Evolutionary conservation across 2,329 filamentous ascomycete genomes (phyloP).

Genomic region (Fulvia fulva): DNA sequence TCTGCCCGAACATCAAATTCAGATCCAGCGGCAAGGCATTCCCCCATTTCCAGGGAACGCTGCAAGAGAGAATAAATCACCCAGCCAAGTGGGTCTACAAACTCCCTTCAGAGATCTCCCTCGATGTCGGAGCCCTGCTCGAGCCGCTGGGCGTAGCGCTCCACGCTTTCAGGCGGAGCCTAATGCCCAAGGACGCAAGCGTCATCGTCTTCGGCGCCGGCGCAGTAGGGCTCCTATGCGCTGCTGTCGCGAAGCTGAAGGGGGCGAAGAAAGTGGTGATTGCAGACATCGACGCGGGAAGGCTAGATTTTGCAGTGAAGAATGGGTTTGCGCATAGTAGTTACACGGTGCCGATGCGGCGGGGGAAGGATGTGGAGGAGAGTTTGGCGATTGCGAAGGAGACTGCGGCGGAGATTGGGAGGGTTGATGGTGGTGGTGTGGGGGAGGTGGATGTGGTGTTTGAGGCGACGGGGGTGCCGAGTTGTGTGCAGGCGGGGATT

Average conservation of each 20-base stretch:
- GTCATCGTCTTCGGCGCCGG: conserved; percentile 60
- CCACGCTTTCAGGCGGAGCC: conserved; percentile 55
- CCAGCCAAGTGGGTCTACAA: conserved; percentile 58
- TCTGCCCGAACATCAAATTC: conserved; percentile 57
- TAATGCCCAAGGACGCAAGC: conserved; percentile 43
- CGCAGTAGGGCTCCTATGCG: conserved; percentile 57
- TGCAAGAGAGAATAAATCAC: conserved; percentile 60
- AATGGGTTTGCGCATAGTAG: conserved; percentile 47
- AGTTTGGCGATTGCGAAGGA: conserved; percentile 49
- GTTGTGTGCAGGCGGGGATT: conserved; percentile 70
- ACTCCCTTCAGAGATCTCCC: conserved; percentile 50
- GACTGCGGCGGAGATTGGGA: conserved; percentile 42
- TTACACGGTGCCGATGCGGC: conserved; percentile 45
- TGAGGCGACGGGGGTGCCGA: conserved; percentile 73
- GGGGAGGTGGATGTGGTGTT: conserved; percentile 66
- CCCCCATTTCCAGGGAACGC: conserved; percentile 61
- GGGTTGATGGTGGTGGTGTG: conserved; percentile 34
- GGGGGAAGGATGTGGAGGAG: conserved; percentile 52
- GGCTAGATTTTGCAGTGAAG: conserved; percentile 53
- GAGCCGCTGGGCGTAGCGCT: conserved; percentile 60
- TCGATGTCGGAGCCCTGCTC: conserved; percentile 55
- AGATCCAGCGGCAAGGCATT: conserved; percentile 57
- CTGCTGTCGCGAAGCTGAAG: conserved; percentile 53
- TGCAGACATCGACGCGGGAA: conserved; percentile 57
- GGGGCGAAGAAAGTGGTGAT: conserved; percentile 55